Percentiles rank a stretch among this genome's conserved stretches.
Conservation (phyloP, 1,139 yeast species). For the Kodamaea sp. region DNA sequence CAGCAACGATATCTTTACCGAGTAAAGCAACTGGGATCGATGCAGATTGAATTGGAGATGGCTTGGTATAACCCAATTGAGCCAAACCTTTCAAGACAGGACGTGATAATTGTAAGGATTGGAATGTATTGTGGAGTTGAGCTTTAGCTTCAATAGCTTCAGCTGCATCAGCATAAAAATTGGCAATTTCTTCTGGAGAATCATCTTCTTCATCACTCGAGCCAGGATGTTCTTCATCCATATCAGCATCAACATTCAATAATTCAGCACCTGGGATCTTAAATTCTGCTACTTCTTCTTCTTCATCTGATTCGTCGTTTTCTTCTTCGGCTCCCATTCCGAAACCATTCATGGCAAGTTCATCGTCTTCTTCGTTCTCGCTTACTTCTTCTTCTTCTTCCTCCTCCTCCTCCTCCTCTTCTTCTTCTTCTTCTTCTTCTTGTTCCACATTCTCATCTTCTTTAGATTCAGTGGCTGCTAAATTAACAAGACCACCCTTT, state of each 20-base stretch:
- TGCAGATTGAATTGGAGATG: conserved; percentile 92
- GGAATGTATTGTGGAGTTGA: conserved; percentile 61
- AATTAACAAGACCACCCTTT: conserved; percentile 66
- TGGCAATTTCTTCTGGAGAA: conserved; percentile 67
- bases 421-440: conserved; percentile 27
- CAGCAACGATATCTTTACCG: conserved; percentile 97
- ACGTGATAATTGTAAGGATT: conserved; percentile 76
- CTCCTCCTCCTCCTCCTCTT: conserved; percentile 23
- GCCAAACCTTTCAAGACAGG: conserved; percentile 84
- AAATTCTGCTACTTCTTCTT: conserved; percentile 18
- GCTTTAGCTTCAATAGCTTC: conserved; percentile 39
- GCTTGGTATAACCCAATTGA: conserved; percentile 74
- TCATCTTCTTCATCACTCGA: conserved; percentile 37
- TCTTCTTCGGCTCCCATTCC: conserved; percentile 15
- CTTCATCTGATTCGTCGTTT: conserved; percentile 15
- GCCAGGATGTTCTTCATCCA: conserved; percentile 23
- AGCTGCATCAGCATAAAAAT: conserved; percentile 60
- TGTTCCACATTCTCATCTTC: conserved; percentile 28
- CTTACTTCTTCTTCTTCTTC: conserved; percentile 29
- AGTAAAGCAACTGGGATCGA: conserved; percentile 88
- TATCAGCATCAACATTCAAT: conserved; percentile 21
- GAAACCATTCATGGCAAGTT: conserved; percentile 22
- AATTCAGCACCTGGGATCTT: conserved; percentile 13
- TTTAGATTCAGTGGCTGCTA: conserved; percentile 42
- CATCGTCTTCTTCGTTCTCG: conserved; percentile 24